These are phyloP conservation scores for Fusarium subglutinans DNA, from an alignment of 2,329 filamentous ascomycete species.

Conservation along the genomic window DNA sequence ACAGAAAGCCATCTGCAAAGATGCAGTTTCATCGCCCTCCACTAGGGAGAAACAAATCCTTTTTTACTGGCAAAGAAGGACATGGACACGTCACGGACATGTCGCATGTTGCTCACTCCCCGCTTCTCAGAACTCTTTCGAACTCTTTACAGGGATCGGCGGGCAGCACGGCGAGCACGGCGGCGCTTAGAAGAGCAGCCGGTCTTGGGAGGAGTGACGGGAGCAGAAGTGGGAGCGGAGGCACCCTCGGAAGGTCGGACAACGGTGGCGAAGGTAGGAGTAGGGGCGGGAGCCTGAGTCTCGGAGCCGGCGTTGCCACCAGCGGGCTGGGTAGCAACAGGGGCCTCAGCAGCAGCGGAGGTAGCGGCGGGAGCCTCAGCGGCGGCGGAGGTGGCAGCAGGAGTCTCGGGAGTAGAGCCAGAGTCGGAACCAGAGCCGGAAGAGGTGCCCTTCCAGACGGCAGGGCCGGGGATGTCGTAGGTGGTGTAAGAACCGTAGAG, in stretches of 20 bases:
- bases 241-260: conserved; percentile 28
- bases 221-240: conserved; percentile 17
- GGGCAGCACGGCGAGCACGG: conserved; percentile 34
- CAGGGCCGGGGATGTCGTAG: conserved; percentile 50
- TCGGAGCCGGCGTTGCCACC: background rate
- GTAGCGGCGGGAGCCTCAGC: conserved; percentile 24
- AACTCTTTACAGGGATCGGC: conserved; percentile 34
- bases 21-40: conserved; percentile 29
- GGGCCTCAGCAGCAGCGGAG: conserved; percentile 20
- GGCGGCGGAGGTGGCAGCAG: conserved; percentile 15
- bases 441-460: conserved; percentile 42
- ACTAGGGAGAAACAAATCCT: conserved; percentile 25
- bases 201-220: conserved; percentile 28
- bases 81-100: conserved; percentile 21
- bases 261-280: conserved; percentile 37
- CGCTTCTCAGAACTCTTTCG: conserved; percentile 5
- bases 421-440: conserved; percentile 25
- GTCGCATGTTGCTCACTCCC: background rate
- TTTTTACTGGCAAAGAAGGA: conserved; percentile 1
- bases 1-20: conserved; percentile 37
- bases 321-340: conserved; percentile 30
- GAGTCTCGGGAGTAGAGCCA: conserved; percentile 4
- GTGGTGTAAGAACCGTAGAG: conserved; percentile 57
- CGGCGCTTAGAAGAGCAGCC: conserved; percentile 37
- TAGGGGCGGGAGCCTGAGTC: conserved; percentile 19